Evolutionary conservation across 116 monocot genomes (phyloP).

Genomic region (Dioscorea cayenensis): DNA sequence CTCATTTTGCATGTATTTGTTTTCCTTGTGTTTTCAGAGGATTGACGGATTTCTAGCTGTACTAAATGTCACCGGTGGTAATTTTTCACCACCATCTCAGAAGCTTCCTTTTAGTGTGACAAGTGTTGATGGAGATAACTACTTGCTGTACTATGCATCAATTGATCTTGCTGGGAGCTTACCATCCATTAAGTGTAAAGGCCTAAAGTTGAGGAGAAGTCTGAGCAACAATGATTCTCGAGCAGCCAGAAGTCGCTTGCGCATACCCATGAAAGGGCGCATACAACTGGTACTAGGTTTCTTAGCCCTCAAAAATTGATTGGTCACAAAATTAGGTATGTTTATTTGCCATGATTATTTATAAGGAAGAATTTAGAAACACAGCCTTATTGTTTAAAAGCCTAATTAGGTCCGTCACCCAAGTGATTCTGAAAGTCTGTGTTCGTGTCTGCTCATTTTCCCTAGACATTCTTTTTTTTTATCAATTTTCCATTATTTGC

Average conservation of each 20-base stretch:
- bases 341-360: conserved; percentile 9
- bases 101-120: conserved; percentile 90
- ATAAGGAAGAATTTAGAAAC: not conserved
- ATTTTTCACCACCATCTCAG: conserved; percentile 60
- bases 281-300: conserved; percentile 81
- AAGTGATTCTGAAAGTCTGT: no score
- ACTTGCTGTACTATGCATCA: conserved; percentile 80
- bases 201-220: conserved; percentile 59
- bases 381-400: not conserved
- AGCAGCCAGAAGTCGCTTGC: conserved; percentile 60
- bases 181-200: conserved; percentile 32
- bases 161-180: conserved; percentile 67
- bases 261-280: conserved; percentile 79
- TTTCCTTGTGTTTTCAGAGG: conserved; percentile 42
- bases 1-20: not conserved
- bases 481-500: no score
- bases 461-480: no score
- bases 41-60: conserved; percentile 95
- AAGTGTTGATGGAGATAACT: conserved; percentile 79
- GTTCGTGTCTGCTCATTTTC: no score
- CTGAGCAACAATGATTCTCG: conserved; percentile 66
- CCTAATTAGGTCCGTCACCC: not conserved
- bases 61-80: conserved; percentile 74
- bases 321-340: conserved; percentile 26
- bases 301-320: conserved; percentile 24